These are phyloP conservation scores for Clarireedia paspali DNA, from an alignment of 2,329 filamentous ascomycete species.

Conservation along the genomic window DNA sequence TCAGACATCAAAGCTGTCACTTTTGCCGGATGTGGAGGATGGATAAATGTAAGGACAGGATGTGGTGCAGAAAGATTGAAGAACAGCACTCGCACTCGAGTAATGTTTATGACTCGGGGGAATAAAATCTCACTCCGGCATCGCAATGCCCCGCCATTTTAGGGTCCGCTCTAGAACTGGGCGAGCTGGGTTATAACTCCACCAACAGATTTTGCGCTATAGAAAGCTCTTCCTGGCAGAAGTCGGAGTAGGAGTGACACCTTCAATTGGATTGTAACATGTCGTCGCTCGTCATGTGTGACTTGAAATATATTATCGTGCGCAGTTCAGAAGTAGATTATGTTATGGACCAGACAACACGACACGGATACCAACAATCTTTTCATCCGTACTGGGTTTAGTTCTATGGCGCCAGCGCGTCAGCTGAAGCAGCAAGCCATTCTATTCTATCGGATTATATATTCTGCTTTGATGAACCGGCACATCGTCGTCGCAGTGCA, in stretches of 20 bases:
- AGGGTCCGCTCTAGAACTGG: neutral
- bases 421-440: too few species aligned
- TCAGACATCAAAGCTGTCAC: slow-evolving; percentile 12
- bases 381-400: too few species aligned
- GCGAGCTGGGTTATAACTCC: neutral
- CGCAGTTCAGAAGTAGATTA: too few species aligned
- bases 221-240: neutral
- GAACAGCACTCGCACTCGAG: neutral
- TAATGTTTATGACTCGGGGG: neutral
- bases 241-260: neutral
- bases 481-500: too few species aligned
- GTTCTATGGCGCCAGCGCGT: too few species aligned
- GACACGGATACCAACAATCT: too few species aligned
- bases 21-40: neutral
- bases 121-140: neutral
- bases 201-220: neutral
- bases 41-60: neutral
- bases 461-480: too few species aligned
- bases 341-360: too few species aligned
- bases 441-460: too few species aligned
- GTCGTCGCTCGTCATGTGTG: too few species aligned
- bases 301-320: too few species aligned
- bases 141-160: neutral
- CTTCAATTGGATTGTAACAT: neutral
- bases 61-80: neutral